phyloP scores from a whole-genome alignment of 257 asterid species.

The Mentha longifolia region DNA sequence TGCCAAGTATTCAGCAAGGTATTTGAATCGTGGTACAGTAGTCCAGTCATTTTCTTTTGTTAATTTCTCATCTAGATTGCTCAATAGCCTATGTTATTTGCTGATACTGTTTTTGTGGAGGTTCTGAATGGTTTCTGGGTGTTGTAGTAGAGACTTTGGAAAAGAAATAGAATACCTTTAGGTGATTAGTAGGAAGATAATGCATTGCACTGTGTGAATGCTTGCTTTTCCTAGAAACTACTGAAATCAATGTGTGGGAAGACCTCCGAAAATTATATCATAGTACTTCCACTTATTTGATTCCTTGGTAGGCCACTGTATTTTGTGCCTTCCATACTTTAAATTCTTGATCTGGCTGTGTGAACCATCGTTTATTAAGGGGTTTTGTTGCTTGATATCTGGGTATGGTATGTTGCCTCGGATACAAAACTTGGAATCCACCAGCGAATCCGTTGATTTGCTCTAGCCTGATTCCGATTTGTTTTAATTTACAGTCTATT shows the following conservation, averaged over 20 bases:
- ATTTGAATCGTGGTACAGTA: conserved; percentile 33
- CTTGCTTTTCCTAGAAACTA: neutral
- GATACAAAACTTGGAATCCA: neutral
- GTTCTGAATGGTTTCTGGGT: conserved; percentile 4
- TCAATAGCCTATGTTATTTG: neutral
- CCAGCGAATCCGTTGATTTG: neutral
- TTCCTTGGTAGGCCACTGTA: neutral
- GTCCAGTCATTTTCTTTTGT: conserved; percentile 13
- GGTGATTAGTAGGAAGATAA: neutral
- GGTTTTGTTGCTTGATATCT: neutral
- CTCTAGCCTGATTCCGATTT: conserved; percentile 9
- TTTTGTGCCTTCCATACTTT: neutral
- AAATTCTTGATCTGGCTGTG: neutral
- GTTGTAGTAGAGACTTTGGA: too few species aligned
- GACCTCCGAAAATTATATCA: conserved; percentile 6
- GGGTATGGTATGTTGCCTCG: neutral
- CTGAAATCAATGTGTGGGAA: neutral
- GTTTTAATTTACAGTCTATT: neutral
- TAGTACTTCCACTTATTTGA: neutral
- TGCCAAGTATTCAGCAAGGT: conserved; percentile 62
- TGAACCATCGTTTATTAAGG: neutral
- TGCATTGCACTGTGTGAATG: neutral
- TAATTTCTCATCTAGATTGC: neutral
- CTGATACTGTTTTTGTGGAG: conserved; percentile 1
- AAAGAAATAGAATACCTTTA: neutral